Evolutionary conservation across 192 early-diverging fungal genomes (phyloP).

Genomic region (Entomortierella lignicola): DNA sequence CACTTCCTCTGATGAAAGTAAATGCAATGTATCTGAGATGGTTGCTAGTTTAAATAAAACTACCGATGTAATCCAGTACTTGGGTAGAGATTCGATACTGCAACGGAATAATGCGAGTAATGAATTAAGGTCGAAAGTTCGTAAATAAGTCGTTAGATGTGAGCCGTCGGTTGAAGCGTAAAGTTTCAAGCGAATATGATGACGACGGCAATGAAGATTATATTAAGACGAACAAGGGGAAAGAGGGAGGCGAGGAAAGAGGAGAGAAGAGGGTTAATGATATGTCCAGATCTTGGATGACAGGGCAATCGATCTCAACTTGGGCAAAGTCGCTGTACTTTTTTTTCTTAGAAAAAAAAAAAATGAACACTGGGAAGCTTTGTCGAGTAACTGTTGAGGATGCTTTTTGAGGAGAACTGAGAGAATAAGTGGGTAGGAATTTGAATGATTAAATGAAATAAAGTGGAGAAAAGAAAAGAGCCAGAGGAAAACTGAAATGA

Average conservation of each 20-base stretch:
- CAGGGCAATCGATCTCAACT: conserved; percentile 46
- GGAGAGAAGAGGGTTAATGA: neutral
- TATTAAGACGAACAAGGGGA: neutral
- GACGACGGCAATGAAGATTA: neutral
- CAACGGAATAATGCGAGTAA: too few species aligned
- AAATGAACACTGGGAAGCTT: conserved; percentile 1
- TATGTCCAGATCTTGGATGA: conserved; percentile 22
- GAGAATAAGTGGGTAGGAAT: neutral
- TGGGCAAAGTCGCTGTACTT: conserved; percentile 20
- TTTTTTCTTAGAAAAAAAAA: neutral
- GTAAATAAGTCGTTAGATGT: neutral
- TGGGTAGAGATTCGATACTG: too few species aligned
- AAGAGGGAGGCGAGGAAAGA: neutral
- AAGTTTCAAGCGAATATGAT: neutral
- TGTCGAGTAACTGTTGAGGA: neutral
- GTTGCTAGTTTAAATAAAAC: too few species aligned
- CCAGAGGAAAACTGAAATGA: neutral
- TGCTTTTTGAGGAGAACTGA: neutral
- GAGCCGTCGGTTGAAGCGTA: too few species aligned
- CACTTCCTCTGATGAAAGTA: neutral
- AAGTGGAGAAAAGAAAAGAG: neutral
- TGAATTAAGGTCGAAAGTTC: too few species aligned
- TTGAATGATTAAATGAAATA: neutral
- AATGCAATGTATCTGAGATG: too few species aligned
- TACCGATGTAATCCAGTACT: too few species aligned